phyloP scores from a whole-genome alignment of 768 basidiomycete species.

The Hypholoma fasciculare region DNA sequence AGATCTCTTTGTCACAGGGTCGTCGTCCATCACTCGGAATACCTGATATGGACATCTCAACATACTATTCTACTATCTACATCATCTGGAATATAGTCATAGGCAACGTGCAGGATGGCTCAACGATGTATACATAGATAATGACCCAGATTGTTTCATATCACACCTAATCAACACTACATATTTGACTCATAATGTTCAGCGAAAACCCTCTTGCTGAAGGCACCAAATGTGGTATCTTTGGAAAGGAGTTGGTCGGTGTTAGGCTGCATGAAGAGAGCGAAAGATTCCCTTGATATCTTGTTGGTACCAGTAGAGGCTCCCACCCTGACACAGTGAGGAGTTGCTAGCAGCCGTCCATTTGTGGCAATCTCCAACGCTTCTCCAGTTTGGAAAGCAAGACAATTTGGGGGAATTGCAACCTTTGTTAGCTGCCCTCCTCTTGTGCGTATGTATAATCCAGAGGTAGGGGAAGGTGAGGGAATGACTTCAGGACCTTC shows the following conservation, averaged over 20 bases:
- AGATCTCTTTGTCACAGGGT: conserved; percentile 45
- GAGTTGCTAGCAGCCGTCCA: conserved; percentile 82
- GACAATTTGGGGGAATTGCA: conserved; percentile 77
- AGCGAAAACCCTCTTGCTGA: conserved; percentile 80
- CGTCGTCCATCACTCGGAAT: conserved; percentile 30
- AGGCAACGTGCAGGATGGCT: no score
- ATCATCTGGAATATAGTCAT: no score
- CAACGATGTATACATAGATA: no score
- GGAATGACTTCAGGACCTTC: conserved; percentile 47
- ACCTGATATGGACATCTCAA: background rate
- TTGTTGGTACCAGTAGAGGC: conserved; percentile 39
- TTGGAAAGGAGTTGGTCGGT: conserved; percentile 71
- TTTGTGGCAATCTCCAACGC: conserved; percentile 89
- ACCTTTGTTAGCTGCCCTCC: conserved; percentile 80
- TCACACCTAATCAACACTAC: conserved; percentile 13
- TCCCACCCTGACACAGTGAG: conserved; percentile 89
- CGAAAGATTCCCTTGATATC: conserved; percentile 85
- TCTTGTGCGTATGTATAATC: conserved; percentile 89
- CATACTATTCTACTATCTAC: no score
- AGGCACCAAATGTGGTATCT: conserved; percentile 82
- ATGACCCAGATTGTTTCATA: no score
- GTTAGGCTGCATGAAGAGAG: conserved; percentile 88
- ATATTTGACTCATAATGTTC: conserved; percentile 44
- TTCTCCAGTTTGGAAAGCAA: conserved; percentile 98
- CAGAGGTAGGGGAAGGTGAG: conserved; percentile 75